Evolutionary conservation across 2,329 filamentous ascomycete species (phyloP).

Genomic region (Passalora sequoiae): DNA sequence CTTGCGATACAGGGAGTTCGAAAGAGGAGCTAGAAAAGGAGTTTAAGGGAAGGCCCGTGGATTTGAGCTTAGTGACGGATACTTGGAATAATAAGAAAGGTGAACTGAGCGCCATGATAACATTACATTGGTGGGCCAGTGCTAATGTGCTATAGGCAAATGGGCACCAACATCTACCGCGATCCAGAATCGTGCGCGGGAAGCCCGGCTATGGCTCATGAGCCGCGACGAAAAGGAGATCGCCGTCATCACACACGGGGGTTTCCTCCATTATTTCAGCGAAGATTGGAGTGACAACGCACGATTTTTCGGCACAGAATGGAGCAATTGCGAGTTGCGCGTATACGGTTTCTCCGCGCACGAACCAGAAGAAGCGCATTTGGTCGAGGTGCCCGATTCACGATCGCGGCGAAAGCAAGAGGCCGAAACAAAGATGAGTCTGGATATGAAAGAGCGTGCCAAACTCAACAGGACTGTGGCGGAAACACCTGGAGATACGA

Average conservation of each 20-base stretch:
- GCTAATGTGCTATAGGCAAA: too few species aligned
- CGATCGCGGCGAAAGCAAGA: background rate
- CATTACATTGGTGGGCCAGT: too few species aligned
- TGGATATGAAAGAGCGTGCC: conserved; percentile 10
- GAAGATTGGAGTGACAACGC: conserved; percentile 67
- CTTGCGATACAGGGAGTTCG: conserved; percentile 69
- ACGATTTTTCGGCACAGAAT: conserved; percentile 57
- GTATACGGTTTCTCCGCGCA: conserved; percentile 3
- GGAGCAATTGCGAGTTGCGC: conserved; percentile 64
- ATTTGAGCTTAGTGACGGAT: conserved; percentile 53
- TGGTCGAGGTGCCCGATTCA: conserved; percentile 6
- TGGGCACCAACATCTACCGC: conserved; percentile 47
- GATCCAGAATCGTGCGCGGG: conserved; percentile 57
- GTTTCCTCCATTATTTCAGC: conserved; percentile 78
- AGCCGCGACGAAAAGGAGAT: conserved; percentile 58
- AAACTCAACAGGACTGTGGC: conserved; percentile 10
- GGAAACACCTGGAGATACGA: too few species aligned
- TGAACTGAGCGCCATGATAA: too few species aligned
- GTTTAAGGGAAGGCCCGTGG: conserved; percentile 58
- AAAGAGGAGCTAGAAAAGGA: conserved; percentile 53
- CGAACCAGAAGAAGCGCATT: conserved; percentile 3
- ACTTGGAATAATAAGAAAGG: conserved; percentile 70
- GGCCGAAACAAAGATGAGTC: conserved; percentile 1
- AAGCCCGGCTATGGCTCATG: conserved; percentile 55
- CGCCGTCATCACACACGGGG: conserved; percentile 74